Percentiles rank a stretch among this genome's conserved stretches.
Conservation (phyloP, 225 moss, liverwort and hornwort genomes). For the Bryoerythrophyllum caledonicum region DNA sequence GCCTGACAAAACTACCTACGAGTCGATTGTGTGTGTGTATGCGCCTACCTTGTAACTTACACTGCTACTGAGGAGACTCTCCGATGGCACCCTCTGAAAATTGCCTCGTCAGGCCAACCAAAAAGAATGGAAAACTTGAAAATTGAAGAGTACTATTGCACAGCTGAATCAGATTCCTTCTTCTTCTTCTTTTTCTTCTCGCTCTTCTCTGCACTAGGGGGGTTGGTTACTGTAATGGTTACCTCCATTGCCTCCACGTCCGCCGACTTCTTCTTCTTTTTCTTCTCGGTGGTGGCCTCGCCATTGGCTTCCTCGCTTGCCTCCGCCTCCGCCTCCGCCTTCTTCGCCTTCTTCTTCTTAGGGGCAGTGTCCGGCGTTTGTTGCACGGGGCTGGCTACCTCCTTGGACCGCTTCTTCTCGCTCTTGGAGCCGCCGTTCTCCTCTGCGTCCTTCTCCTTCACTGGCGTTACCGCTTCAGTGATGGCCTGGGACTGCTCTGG, state of each 20-base stretch:
- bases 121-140: not conserved
- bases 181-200: conserved; percentile 54
- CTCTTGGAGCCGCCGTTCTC: conserved; percentile 22
- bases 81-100: conserved; percentile 41
- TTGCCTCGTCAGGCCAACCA: conserved; percentile 37
- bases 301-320: conserved; percentile 28
- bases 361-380: conserved; percentile 56
- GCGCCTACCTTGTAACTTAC: conserved; percentile 15
- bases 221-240: no score
- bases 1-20: not conserved
- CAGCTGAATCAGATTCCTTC: conserved; percentile 33
- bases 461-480: conserved; percentile 29
- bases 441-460: conserved; percentile 30
- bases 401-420: conserved; percentile 72
- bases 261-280: conserved; percentile 66
- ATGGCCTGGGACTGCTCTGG: conserved; percentile 27
- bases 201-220: conserved; percentile 44
- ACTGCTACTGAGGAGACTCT: conserved; percentile 27
- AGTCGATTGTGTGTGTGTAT: not conserved
- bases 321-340: conserved; percentile 38
- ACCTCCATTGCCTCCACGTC: conserved; percentile 49
- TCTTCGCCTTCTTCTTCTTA: conserved; percentile 85
- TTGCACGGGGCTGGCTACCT: conserved; percentile 26
- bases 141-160: conserved; percentile 33
- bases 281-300: conserved; percentile 66